These are phyloP conservation scores for Paramecium pentaurelia DNA, from an alignment of 73 alveolate species.

Conservation along the genomic window DNA sequence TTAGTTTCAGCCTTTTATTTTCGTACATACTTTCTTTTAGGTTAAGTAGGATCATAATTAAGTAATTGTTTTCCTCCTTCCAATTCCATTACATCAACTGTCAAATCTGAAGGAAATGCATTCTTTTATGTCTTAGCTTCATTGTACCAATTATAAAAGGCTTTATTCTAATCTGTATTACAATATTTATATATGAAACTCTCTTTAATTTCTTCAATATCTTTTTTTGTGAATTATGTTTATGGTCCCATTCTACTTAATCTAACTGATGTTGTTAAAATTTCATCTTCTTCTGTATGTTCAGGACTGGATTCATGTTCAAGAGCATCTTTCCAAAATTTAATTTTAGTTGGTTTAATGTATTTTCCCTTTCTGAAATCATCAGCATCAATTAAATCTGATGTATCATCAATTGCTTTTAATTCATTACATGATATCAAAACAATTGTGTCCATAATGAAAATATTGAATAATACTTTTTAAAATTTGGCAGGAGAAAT, in stretches of 20 bases:
- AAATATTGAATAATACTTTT: background rate
- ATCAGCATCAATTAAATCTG: background rate
- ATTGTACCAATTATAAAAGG: constrained; percentile 46
- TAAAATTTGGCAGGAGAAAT: background rate
- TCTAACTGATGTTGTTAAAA: background rate
- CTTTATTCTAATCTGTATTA: background rate
- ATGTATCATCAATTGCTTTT: constrained; percentile 6
- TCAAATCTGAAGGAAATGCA: background rate
- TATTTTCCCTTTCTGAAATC: background rate
- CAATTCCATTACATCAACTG: background rate
- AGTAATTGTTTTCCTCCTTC: background rate
- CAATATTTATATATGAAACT: background rate
- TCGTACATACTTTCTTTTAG: background rate
- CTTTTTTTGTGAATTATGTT: background rate
- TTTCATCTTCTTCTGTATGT: constrained; percentile 1
- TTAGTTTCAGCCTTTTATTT: background rate
- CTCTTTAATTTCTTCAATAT: background rate
- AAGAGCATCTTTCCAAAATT: constrained; percentile 7
- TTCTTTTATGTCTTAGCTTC: constrained; percentile 21
- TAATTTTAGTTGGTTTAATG: background rate
- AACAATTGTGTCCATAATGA: background rate
- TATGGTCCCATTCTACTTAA: background rate
- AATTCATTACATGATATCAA: background rate
- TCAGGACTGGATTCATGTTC: background rate
- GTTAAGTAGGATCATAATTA: background rate